Evolutionary conservation across 108 stramenopile species (phyloP).

Genomic region (Fragilaria radians): DNA sequence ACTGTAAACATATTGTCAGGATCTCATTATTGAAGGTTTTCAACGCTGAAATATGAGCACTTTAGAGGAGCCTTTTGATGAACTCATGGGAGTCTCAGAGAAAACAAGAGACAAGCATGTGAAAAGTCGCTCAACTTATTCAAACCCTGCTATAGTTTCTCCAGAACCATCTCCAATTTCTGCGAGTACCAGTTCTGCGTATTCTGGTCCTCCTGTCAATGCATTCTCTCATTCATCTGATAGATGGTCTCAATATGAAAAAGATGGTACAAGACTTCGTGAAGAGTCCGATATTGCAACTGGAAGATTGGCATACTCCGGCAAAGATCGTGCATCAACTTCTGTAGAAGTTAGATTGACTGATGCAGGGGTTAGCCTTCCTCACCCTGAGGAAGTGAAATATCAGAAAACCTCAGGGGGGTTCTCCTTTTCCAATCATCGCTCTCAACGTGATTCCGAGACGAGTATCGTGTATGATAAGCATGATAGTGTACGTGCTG

Average conservation of each 20-base stretch:
- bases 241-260: conserved; percentile 3
- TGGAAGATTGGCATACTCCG: background rate
- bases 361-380: background rate
- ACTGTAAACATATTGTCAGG: too few species aligned
- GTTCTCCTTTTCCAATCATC: background rate
- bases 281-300: conserved; percentile 1
- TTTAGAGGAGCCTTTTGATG: conserved; percentile 6
- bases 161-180: conserved; percentile 1
- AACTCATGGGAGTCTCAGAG: conserved; percentile 1
- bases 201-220: background rate
- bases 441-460: background rate
- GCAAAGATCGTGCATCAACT: background rate
- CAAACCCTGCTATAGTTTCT: background rate
- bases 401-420: background rate
- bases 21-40: too few species aligned
- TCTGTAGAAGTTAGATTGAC: background rate
- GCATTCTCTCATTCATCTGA: background rate
- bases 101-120: background rate
- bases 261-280: background rate
- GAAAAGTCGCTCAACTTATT: background rate
- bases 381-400: conserved; percentile 1
- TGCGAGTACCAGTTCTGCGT: background rate
- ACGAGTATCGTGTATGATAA: background rate
- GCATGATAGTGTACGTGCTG: conserved; percentile 7
- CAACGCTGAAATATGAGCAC: too few species aligned